phyloP scores from a whole-genome alignment of 176 grass and related monocot species.

The Pharus latifolius region DNA sequence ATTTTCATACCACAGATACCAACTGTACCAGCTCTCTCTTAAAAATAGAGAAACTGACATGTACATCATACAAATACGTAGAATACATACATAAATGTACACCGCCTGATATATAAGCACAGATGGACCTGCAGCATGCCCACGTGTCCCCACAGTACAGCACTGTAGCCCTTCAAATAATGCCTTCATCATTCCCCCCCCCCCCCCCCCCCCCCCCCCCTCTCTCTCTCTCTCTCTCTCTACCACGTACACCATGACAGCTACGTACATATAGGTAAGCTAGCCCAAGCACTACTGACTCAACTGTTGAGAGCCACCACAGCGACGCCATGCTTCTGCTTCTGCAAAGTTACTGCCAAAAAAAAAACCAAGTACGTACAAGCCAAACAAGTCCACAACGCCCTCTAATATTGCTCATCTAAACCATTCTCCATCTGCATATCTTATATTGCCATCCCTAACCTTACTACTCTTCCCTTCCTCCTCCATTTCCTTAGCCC shows the following conservation, averaged over 20 bases:
- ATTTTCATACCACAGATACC: no score
- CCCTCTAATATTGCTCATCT: no score
- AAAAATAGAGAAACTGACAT: no score
- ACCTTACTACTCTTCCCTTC: slow-evolving; percentile 26
- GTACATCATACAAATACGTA: no score
- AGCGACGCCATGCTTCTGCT: slow-evolving; percentile 12
- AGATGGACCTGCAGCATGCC: not conserved
- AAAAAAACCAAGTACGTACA: slow-evolving; percentile 8
- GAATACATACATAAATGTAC: not conserved
- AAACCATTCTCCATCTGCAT: no score
- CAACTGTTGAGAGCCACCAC: slow-evolving; percentile 19
- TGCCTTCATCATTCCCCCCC: slow-evolving; percentile 46
- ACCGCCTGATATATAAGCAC: not conserved
- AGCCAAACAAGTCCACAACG: no score
- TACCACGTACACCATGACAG: slow-evolving; percentile 19
- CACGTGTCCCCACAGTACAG: slow-evolving; percentile 33
- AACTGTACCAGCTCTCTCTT: no score
- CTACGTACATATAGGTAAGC: not conserved
- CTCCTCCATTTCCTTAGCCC: slow-evolving; percentile 2
- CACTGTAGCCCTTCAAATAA: slow-evolving; percentile 33
- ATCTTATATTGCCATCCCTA: not conserved
- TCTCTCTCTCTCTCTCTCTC: slow-evolving; percentile 28
- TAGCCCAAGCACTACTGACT: slow-evolving; percentile 13
- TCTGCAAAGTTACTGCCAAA: slow-evolving; percentile 10
- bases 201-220: no score